Percentiles rank a stretch among this genome's conserved stretches.
Conservation (phyloP, 768 basidiomycete species). For the Suillus lakei region DNA sequence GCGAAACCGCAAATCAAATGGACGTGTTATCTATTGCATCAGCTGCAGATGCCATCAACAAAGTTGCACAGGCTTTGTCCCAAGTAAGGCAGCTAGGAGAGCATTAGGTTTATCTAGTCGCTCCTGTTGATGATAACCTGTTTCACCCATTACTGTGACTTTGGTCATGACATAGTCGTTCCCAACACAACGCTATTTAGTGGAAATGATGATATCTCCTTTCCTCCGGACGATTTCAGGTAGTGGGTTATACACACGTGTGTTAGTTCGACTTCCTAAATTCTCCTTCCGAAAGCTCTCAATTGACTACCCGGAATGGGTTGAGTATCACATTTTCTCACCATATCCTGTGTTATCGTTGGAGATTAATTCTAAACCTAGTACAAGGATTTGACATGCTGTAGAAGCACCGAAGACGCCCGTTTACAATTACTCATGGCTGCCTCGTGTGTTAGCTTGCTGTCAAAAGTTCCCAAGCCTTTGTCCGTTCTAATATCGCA, state of each 20-base stretch:
- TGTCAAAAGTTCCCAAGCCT: conserved; percentile 33
- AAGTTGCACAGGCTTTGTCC: conserved; percentile 63
- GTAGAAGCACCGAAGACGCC: conserved; percentile 11
- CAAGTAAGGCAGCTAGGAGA: conserved; percentile 63
- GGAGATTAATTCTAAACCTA: neutral
- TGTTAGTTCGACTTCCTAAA: neutral
- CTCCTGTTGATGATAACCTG: neutral
- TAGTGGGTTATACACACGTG: neutral
- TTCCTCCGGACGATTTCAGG: neutral
- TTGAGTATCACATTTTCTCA: neutral
- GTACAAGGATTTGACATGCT: neutral
- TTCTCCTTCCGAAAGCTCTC: neutral
- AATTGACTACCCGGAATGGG: neutral
- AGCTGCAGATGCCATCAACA: conserved; percentile 72
- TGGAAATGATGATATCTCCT: neutral
- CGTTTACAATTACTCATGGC: conserved; percentile 14
- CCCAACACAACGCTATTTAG: neutral
- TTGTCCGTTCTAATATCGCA: conserved; percentile 17
- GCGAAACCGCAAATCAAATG: conserved; percentile 38
- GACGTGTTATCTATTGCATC: conserved; percentile 57
- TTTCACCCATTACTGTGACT: neutral
- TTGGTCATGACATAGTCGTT: neutral
- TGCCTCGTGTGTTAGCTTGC: conserved; percentile 30
- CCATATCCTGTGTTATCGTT: neutral
- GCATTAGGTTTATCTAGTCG: conserved; percentile 25